Conservation (phyloP, 1,139 yeast species). For the Debaryomyces nepalensis region DNA sequence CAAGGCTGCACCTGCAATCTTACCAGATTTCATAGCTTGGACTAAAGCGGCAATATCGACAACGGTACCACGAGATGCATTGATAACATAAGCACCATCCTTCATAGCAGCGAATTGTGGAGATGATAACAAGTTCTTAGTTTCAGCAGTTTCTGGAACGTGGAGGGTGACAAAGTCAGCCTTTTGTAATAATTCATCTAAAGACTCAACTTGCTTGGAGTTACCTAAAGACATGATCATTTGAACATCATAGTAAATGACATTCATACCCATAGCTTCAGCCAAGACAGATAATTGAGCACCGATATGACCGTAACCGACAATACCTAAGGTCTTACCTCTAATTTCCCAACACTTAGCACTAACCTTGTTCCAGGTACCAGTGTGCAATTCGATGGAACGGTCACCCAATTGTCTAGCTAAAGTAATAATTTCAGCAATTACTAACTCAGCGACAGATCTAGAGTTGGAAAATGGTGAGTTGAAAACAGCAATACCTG, state of each 20-base stretch:
- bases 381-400: slow-evolving; percentile 93
- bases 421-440: slow-evolving; percentile 89
- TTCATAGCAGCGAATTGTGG: slow-evolving; percentile 97
- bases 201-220: slow-evolving; percentile 87
- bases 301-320: slow-evolving; percentile 99
- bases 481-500: slow-evolving; percentile 96
- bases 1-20: slow-evolving; percentile 95
- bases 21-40: slow-evolving; percentile 89
- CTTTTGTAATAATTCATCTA: slow-evolving; percentile 77
- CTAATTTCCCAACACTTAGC: slow-evolving; percentile 98
- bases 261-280: slow-evolving; percentile 98
- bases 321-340: slow-evolving; percentile 95
- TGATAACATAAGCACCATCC: slow-evolving; percentile 91
- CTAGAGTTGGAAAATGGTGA: slow-evolving; percentile 98
- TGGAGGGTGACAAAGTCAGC: slow-evolving; percentile 93
- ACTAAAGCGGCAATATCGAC: slow-evolving; percentile 94
- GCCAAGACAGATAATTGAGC: slow-evolving; percentile 95
- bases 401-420: slow-evolving; percentile 98
- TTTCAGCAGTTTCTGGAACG: slow-evolving; percentile 94
- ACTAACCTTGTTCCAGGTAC: slow-evolving; percentile 97
- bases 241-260: slow-evolving; percentile 85
- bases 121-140: slow-evolving; percentile 85
- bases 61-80: slow-evolving; percentile 98
- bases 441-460: slow-evolving; percentile 97
- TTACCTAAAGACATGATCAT: slow-evolving; percentile 98